A percentile compares a stretch with the other conserved stretches of the same genome.
phyloP scores from a whole-genome alignment of 257 asterid species.

The Gentiana straminea region DNA sequence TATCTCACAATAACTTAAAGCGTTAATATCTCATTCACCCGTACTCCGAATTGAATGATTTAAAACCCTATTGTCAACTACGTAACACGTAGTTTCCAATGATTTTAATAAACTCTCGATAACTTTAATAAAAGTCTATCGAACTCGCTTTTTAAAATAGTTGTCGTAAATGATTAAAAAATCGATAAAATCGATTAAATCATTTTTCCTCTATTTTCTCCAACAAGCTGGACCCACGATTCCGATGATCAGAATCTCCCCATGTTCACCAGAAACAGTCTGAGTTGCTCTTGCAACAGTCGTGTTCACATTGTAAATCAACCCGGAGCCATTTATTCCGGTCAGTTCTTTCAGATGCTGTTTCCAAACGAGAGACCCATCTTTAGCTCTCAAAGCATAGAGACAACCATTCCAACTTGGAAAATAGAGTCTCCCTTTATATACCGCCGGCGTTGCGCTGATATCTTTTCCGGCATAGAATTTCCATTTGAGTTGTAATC shows the following conservation, averaged over 20 bases:
- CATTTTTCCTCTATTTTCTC: too few species aligned
- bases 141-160: too few species aligned
- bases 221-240: slow-evolving; percentile 39
- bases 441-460: slow-evolving; percentile 31
- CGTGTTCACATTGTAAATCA: slow-evolving; percentile 2
- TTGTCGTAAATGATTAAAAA: too few species aligned
- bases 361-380: slow-evolving; percentile 38
- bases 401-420: slow-evolving; percentile 40
- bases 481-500: slow-evolving; percentile 31
- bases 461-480: slow-evolving; percentile 31
- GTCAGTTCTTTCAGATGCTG: slow-evolving; percentile 22
- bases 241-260: slow-evolving; percentile 27
- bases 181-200: too few species aligned
- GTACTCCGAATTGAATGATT: too few species aligned
- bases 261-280: slow-evolving; percentile 14
- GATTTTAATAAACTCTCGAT: too few species aligned
- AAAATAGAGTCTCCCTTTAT: slow-evolving; percentile 23
- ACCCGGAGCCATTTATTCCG: background rate
- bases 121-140: too few species aligned
- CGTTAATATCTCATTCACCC: too few species aligned
- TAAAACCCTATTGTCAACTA: too few species aligned
- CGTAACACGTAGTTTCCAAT: too few species aligned
- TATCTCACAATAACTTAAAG: too few species aligned
- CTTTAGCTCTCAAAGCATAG: slow-evolving; percentile 31
- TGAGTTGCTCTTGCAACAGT: slow-evolving; percentile 37